A percentile compares a stretch with the other conserved stretches of the same genome.
Evolutionary conservation across 192 early-diverging fungal genomes (phyloP).

Genomic region (Backusella mclennaniae): DNA sequence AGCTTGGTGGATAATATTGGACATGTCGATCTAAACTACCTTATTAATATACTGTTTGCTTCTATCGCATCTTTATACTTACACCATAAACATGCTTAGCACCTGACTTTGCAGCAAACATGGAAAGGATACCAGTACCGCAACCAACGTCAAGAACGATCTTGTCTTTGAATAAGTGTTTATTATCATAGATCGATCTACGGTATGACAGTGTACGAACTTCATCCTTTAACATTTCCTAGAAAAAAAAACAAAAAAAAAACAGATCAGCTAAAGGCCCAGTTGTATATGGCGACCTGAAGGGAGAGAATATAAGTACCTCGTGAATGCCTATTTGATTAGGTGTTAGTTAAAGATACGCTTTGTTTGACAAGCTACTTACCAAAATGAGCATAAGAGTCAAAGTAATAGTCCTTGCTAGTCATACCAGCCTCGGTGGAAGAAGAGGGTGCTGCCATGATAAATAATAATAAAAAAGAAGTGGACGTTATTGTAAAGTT

Average conservation of each 20-base stretch:
- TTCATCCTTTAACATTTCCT: conserved; percentile 97
- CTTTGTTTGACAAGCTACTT: conserved; percentile 9
- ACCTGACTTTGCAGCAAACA: conserved; percentile 98
- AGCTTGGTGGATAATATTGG: conserved; percentile 95
- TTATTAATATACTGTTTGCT: not conserved
- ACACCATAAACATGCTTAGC: conserved; percentile 93
- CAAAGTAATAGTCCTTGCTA: conserved; percentile 90
- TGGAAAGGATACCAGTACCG: conserved; percentile 96
- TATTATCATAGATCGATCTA: conserved; percentile 92
- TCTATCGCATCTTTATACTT: not conserved
- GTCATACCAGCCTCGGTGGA: conserved; percentile 17
- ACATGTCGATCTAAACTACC: conserved; percentile 63
- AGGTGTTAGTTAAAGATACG: not conserved
- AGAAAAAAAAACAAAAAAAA: not conserved
- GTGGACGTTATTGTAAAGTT: not conserved
- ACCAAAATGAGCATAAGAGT: conserved; percentile 97
- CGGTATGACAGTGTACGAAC: conserved; percentile 93
- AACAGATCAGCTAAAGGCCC: not conserved
- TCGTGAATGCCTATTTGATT: conserved; percentile 18
- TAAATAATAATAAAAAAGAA: not conserved
- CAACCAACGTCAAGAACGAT: conserved; percentile 99
- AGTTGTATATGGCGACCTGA: not conserved
- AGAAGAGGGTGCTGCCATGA: not conserved
- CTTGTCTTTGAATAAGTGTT: conserved; percentile 95
- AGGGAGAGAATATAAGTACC: not conserved